Evolutionary conservation across 805 yeast genomes (phyloP).

Genomic region (Starmera dryadoides): DNA sequence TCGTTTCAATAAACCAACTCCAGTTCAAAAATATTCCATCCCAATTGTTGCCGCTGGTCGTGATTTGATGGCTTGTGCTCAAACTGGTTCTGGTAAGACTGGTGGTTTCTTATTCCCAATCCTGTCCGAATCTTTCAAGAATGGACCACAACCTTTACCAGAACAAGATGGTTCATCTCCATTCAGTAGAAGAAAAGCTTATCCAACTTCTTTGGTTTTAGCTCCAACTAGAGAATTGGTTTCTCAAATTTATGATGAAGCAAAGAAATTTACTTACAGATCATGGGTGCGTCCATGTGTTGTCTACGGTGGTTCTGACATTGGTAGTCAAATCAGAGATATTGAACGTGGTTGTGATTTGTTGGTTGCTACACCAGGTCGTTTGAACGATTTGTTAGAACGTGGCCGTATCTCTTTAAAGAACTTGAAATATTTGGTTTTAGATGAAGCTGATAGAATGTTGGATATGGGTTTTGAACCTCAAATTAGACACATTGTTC

Average conservation of each 20-base stretch:
- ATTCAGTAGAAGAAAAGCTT: slow-evolving; percentile 69
- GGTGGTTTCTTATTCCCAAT: slow-evolving; percentile 99
- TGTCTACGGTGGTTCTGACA: slow-evolving; percentile 98
- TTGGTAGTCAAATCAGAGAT: slow-evolving; percentile 78
- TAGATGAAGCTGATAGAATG: slow-evolving; percentile 99
- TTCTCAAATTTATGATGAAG: slow-evolving; percentile 93
- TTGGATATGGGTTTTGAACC: slow-evolving; percentile 99
- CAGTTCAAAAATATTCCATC: slow-evolving; percentile 89
- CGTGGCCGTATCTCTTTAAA: slow-evolving; percentile 88
- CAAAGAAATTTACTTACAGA: slow-evolving; percentile 92
- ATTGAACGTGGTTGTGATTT: slow-evolving; percentile 92
- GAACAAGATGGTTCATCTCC: slow-evolving; percentile 27
- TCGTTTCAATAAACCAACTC: slow-evolving; percentile 93
- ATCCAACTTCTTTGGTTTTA: slow-evolving; percentile 89
- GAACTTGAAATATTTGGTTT: slow-evolving; percentile 86
- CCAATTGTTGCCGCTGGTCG: slow-evolving; percentile 86
- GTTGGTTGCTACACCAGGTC: slow-evolving; percentile 98
- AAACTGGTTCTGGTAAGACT: slow-evolving; percentile 99
- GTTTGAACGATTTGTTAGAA: slow-evolving; percentile 91
- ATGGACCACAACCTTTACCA: slow-evolving; percentile 71
- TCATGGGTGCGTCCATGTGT: slow-evolving; percentile 97
- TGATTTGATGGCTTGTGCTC: slow-evolving; percentile 96
- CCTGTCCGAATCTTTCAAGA: slow-evolving; percentile 79
- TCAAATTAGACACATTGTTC: slow-evolving; percentile 96
- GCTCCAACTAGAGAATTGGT: slow-evolving; percentile 99